A percentile compares a stretch with the other conserved stretches of the same genome.
Evolutionary conservation across 1,284 basidiomycete species (phyloP).

Genomic region (Moesziomyces aphidis): DNA sequence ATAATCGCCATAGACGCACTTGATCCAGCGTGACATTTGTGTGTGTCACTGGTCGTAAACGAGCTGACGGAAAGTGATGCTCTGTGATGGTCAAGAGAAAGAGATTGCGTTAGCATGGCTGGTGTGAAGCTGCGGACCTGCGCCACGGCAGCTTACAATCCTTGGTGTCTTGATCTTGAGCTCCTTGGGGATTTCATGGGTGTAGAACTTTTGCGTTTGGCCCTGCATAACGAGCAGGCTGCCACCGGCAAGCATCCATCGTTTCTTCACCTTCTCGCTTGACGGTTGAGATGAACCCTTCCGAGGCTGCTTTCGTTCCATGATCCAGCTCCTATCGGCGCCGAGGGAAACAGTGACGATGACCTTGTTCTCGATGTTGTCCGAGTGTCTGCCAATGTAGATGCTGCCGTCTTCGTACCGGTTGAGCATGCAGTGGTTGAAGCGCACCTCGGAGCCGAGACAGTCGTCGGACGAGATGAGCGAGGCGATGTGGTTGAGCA

Average conservation of each 20-base stretch:
- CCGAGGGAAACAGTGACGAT: conserved; percentile 72
- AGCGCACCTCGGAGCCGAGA: conserved; percentile 69
- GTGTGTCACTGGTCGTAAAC: conserved; percentile 25
- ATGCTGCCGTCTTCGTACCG: conserved; percentile 71
- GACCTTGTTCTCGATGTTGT: conserved; percentile 69
- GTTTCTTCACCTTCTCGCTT: conserved; percentile 42
- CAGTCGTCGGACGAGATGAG: conserved; percentile 65
- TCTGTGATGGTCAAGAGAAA: conserved; percentile 12
- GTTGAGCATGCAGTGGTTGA: conserved; percentile 73
- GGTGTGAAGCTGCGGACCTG: too few relatives aligned
- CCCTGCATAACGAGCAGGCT: conserved; percentile 73
- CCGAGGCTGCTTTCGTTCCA: conserved; percentile 61
- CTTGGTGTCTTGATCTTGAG: conserved; percentile 47
- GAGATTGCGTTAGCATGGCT: not conserved
- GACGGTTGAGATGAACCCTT: conserved; percentile 1
- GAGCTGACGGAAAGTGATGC: conserved; percentile 53
- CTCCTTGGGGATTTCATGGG: conserved; percentile 66
- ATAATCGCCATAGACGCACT: not conserved
- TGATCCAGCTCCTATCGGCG: conserved; percentile 71
- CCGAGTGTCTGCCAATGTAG: conserved; percentile 70
- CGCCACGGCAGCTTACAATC: conserved; percentile 33
- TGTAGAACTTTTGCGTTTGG: conserved; percentile 72
- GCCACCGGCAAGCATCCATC: conserved; percentile 70
- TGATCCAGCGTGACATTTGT: not conserved
- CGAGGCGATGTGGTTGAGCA: conserved; percentile 69